Evolutionary conservation across 1,139 yeast genomes (phyloP), one percentile per base, ranked within the genome.

Genomic region (Zygoascus meyerae): DNA sequence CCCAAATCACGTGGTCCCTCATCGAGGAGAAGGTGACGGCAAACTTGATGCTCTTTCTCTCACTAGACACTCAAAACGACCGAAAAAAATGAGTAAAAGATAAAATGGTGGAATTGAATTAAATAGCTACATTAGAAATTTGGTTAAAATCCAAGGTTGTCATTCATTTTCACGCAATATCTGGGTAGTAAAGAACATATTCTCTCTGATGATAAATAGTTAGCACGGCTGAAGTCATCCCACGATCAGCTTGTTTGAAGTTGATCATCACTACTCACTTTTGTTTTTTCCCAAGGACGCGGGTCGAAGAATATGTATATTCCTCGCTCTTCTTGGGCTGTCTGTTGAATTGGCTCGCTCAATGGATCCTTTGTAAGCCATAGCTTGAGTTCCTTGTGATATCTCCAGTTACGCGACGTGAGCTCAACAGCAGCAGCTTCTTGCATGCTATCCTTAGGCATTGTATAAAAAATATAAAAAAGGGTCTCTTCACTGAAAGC

Each of bases 261-360:
- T 16, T 3, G 18, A 36, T 9, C 34, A 17, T n/a, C 4, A 42
- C 52, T 38, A 42, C 52, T 38, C 30, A 50, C 54, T 56, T 86
- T 89, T 55, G 92, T 89, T 68, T 87, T 86, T 60, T 87, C 95
- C 99, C 99, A 94, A 52, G 85, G 79, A 55, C 83, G 87, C 4
- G 97, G 97, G 62, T 94, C 98, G 64, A 94, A 94, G 65, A 94
- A 92, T 40, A 90, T 83, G 64, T 92, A 94, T n/a, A 90, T 83
- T 1, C 98, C 97, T 53, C 92, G 79, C 67, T 94, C 98, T 44
- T 92, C 89, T 53, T 85, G 86, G 46, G 82, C 84, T 29, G 87
- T 79, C 48, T 87, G 89, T 56, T 83, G 83, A 12, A 86, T 78
- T 0, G 97, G 97, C 63, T 92, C 97, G 53, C 83, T 81, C 58